Base-by-base conservation (phyloP, 1,284 basidiomycete species). In the Caloboletus firmus region DNA sequence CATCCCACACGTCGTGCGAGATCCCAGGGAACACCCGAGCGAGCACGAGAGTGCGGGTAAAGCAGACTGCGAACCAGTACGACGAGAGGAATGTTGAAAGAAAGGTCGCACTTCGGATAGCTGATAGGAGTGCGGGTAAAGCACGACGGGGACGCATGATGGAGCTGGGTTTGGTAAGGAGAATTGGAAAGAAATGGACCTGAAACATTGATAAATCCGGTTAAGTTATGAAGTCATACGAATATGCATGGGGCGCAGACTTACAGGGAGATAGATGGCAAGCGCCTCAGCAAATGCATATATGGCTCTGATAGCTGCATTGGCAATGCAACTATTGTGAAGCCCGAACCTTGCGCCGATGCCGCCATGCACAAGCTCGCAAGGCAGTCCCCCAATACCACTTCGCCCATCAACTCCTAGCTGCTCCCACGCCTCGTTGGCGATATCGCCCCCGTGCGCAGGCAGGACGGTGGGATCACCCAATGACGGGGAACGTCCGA, bases 1-100 rank as follows among this genome's bases (percentile, higher is more conserved):
- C 86, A 62, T 91, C 89, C 80, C 84, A 87, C 58, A 87, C 81
- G 57, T 91, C 80, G 62, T 91, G 86, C 8, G 87, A 84, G 43
- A 91, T 74, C 30, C 67, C 72, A 0, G 86, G 86, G 45, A 90
- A 76, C 7, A 84, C 62, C 26, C 79, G 80, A 2, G 87, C 85
- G 9, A 87, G 67, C 5, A 80, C 71, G 5, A 86, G 71, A 2
- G 88, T 84, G 45, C 89, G 82, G 7, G 82, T 81, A 41, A 83
- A 68, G 70, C 88, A 91, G 10, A 89, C 81, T 2, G 80, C 66
- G 43, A 80, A 79, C 82, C 84, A 91, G 61, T 82, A 86, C 2
- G 84, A 79, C 0, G 84, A 78, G 37, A 91, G 77, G 61, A 91
- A 91, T 1, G 81, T 74, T 9, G 87, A 83, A 34, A 91, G 78